A percentile compares a stretch with the other conserved stretches of the same genome.
Evolutionary conservation across 352 stramenopile species (phyloP).

Genomic region (Pythium pyrilobum): DNA sequence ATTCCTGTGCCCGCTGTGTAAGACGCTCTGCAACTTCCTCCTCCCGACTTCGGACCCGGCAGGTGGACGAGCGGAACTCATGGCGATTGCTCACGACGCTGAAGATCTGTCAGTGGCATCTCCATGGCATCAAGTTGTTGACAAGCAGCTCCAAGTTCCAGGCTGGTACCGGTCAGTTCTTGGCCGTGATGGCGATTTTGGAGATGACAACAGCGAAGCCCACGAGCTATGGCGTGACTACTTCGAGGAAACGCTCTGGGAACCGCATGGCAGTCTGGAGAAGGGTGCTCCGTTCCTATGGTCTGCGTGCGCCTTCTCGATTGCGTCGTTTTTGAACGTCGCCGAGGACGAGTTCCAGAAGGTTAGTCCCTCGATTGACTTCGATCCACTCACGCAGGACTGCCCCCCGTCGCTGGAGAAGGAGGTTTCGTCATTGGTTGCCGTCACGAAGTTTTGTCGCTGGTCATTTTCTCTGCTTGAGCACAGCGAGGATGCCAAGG

Average conservation of each 20-base stretch:
- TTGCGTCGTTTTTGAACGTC: conserved; percentile 71
- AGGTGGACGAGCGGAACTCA: neutral
- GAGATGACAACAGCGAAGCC: conserved; percentile 40
- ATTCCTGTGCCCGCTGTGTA: conserved; percentile 91
- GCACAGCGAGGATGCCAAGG: conserved; percentile 79
- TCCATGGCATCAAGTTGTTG: conserved; percentile 53
- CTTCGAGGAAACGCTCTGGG: conserved; percentile 85
- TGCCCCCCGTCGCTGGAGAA: conserved; percentile 76
- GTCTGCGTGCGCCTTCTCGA: conserved; percentile 76
- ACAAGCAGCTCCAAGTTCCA: conserved; percentile 52
- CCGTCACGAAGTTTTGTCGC: conserved; percentile 80
- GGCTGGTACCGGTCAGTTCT: conserved; percentile 71
- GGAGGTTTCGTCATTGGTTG: conserved; percentile 67
- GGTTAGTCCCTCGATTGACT: conserved; percentile 15
- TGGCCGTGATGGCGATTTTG: conserved; percentile 51
- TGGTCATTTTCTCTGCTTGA: conserved; percentile 86
- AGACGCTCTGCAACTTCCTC: conserved; percentile 90
- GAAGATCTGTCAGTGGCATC: conserved; percentile 8
- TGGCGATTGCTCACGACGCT: neutral
- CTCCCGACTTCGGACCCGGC: conserved; percentile 70
- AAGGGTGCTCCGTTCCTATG: conserved; percentile 83
- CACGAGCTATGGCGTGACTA: conserved; percentile 84
- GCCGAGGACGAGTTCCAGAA: conserved; percentile 52
- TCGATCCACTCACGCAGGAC: conserved; percentile 48
- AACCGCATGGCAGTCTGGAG: conserved; percentile 80